Evolutionary conservation across 495 filamentous ascomycete species (phyloP).

Genomic region (Penicillium samsonianum): DNA sequence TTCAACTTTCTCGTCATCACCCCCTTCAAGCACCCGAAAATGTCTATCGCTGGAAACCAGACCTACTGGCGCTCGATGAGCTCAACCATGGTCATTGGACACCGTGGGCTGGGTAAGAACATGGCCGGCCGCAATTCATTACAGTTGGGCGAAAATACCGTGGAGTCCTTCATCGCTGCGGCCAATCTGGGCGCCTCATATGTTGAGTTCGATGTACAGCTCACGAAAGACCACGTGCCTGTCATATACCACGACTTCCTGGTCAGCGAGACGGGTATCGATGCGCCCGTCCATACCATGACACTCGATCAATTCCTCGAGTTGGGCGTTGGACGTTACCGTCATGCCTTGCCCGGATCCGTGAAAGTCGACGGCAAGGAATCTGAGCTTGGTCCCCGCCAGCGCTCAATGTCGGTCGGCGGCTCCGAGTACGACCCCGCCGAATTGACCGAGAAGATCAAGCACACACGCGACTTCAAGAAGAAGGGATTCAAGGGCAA

Average conservation of each 20-base stretch:
- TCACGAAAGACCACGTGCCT: slow-evolving; percentile 97
- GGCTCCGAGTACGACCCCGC: slow-evolving; percentile 52
- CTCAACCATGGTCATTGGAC: slow-evolving; percentile 88
- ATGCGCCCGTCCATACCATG: slow-evolving; percentile 93
- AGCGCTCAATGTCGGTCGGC: slow-evolving; percentile 60
- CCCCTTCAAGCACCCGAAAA: slow-evolving; percentile 89
- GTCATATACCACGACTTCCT: slow-evolving; percentile 99
- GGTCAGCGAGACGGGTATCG: slow-evolving; percentile 96
- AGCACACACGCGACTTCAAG: slow-evolving; percentile 94
- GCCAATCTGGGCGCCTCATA: slow-evolving; percentile 90
- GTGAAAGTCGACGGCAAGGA: slow-evolving; percentile 20
- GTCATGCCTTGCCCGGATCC: slow-evolving; percentile 15
- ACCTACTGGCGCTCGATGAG: slow-evolving; percentile 93
- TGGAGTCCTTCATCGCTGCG: slow-evolving; percentile 92
- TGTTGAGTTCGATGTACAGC: slow-evolving; percentile 93
- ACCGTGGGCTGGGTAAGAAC: slow-evolving; percentile 92
- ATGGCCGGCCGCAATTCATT: slow-evolving; percentile 74
- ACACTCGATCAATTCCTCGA: slow-evolving; percentile 93
- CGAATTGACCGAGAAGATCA: slow-evolving; percentile 89
- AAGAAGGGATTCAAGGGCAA: slow-evolving; percentile 94
- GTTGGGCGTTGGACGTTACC: slow-evolving; percentile 57
- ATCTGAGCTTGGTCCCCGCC: slow-evolving; percentile 29
- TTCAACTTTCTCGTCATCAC: slow-evolving; percentile 97
- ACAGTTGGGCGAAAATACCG: slow-evolving; percentile 93
- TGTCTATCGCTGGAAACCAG: slow-evolving; percentile 83